Evolutionary conservation across 2,329 filamentous ascomycete species (phyloP), one percentile per base, ranked within the genome.

Genomic region (Paramyrothecium sp.): DNA sequence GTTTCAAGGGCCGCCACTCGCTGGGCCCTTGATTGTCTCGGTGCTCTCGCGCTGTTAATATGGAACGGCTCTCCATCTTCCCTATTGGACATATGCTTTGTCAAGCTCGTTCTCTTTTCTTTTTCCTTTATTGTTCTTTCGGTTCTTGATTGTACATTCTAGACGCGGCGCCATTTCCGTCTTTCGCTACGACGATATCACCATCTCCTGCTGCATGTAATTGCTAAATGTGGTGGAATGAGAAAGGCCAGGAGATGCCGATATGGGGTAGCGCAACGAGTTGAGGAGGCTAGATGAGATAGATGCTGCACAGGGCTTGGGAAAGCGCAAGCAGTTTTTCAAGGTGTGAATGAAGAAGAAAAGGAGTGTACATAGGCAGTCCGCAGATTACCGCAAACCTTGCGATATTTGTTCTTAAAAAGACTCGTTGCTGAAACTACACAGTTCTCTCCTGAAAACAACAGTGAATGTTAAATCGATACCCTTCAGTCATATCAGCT

Each of bases 131-230:
- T 53, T 60, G 57, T 62, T 63, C 54, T 58, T 58, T 56, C 56
- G 63, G 68, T 67, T 58, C 56, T 56, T 58, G 64, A 57, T 56
- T 70, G 67, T 73, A 71, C 65, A 72, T 73, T 69, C 64, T 71
- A 72, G 70, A 71, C 61, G 60, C 57, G 56, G 66, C 65, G 66
- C 66, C 65, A 61, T 68, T 62, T 63, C 62, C 61, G 58, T 58
- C 55, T 41, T 58, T 58, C 58, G 54, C 55, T 59, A 56, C 49
- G 51, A 65, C 64, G 67, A 71, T 67, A 65, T 61, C 65, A 69
- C 58, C 66, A 71, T 68, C 60, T 71, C 60, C 61, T 65, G 65
- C 63, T 61, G 60, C 57, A 68, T 64, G 58, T 72, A 71, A 70
- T 72, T 65, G 58, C 58, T 67, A 60, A 56, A 61, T 56, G 60